phyloP scores from a whole-genome alignment of 768 basidiomycete genomes.

The Trametes elegans region DNA sequence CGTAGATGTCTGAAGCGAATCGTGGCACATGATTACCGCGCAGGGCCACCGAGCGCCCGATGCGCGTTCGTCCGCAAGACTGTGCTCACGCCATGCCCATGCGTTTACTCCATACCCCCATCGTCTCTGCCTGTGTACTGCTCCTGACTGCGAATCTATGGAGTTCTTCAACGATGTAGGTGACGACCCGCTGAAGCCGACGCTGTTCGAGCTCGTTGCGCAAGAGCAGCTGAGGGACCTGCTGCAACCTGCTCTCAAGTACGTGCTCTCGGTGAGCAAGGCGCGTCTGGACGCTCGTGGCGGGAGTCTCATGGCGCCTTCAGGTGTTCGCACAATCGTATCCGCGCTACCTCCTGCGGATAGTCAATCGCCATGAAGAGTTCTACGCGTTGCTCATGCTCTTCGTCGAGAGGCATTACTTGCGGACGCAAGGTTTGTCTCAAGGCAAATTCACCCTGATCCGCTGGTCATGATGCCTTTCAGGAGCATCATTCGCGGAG shows the following conservation, averaged over 20 bases:
- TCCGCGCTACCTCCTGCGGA: constrained; percentile 85
- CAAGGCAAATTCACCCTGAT: too few species aligned
- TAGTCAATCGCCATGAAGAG: constrained; percentile 95
- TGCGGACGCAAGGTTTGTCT: constrained; percentile 77
- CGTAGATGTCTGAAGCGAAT: not conserved
- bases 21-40: not conserved
- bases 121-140: too few species aligned
- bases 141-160: constrained; percentile 42
- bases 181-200: constrained; percentile 70
- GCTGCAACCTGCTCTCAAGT: constrained; percentile 92
- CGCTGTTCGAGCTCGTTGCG: constrained; percentile 88
- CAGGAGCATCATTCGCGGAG: constrained; percentile 93
- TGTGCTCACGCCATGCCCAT: not conserved
- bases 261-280: constrained; percentile 78
- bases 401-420: constrained; percentile 87
- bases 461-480: not conserved
- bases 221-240: constrained; percentile 92
- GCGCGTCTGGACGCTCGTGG: not conserved
- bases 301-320: not conserved
- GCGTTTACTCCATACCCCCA: not conserved
- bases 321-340: constrained; percentile 95
- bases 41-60: not conserved
- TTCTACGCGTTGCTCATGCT: constrained; percentile 90
- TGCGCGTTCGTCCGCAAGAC: constrained; percentile 1
- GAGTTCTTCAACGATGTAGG: constrained; percentile 82